Percentiles rank a stretch among this genome's conserved stretches.
Conservation (phyloP, 495 filamentous ascomycete genomes). For the Xylaria intraflava region DNA sequence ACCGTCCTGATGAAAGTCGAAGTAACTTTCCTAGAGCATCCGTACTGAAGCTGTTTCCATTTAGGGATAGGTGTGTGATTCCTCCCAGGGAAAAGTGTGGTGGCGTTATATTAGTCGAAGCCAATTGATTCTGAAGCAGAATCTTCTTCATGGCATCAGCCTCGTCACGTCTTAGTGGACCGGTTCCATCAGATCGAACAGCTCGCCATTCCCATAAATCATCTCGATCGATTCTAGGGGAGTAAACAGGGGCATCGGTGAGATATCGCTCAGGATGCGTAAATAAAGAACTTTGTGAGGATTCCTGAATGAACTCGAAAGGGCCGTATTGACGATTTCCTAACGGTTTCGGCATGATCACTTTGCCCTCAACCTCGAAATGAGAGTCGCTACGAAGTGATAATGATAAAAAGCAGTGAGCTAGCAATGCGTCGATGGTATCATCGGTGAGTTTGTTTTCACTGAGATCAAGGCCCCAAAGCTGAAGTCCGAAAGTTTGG, state of each 20-base stretch:
- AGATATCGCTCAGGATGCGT: slow-evolving; percentile 33
- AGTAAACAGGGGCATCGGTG: slow-evolving; percentile 35
- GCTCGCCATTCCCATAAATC: slow-evolving; percentile 18
- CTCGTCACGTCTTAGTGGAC: slow-evolving; percentile 24
- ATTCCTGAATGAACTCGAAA: slow-evolving; percentile 35
- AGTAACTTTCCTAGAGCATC: slow-evolving; percentile 27
- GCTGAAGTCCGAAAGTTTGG: slow-evolving; percentile 21
- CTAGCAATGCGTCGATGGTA: slow-evolving; percentile 19
- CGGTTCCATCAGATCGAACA: slow-evolving; percentile 29
- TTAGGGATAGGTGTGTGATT: slow-evolving; percentile 40
- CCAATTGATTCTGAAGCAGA: slow-evolving; percentile 17
- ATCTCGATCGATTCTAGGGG: slow-evolving; percentile 11
- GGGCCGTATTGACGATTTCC: slow-evolving; percentile 25
- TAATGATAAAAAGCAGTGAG: slow-evolving; percentile 19
- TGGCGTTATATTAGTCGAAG: background rate
- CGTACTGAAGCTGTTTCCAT: slow-evolving; percentile 30
- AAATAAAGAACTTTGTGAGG: slow-evolving; percentile 26
- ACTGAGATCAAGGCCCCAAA: slow-evolving; percentile 45
- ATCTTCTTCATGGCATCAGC: slow-evolving; percentile 22
- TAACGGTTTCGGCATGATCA: slow-evolving; percentile 11
- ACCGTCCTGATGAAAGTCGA: slow-evolving; percentile 24
- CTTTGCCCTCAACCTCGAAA: slow-evolving; percentile 31
- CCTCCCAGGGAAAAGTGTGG: slow-evolving; percentile 14
- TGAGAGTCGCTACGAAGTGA: slow-evolving; percentile 19
- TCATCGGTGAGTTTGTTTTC: slow-evolving; percentile 35